Evolutionary conservation across 1,284 basidiomycete genomes (phyloP).

Genomic region (Pseudozyma hubeiensis): DNA sequence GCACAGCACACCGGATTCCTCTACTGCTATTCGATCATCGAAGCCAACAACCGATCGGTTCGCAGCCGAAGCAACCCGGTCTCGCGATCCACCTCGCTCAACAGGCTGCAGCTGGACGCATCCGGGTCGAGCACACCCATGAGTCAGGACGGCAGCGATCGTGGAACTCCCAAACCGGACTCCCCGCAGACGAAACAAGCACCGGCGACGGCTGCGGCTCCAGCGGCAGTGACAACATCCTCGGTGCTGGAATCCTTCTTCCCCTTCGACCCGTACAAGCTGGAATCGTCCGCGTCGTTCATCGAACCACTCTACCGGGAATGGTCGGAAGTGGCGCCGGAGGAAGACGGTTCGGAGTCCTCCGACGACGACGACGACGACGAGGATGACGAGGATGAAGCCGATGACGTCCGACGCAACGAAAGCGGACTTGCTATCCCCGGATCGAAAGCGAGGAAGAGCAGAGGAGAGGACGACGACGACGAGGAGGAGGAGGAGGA

Average conservation of each 20-base stretch:
- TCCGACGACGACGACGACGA: conserved; percentile 53
- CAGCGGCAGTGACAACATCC: conserved; percentile 33
- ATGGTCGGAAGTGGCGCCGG: conserved; percentile 72
- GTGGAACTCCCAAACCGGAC: conserved; percentile 29
- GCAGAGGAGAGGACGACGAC: conserved; percentile 5
- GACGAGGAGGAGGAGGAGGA: conserved; percentile 22
- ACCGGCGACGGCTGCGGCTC: background rate
- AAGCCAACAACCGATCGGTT: conserved; percentile 75
- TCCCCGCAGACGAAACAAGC: background rate
- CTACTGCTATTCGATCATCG: conserved; percentile 94
- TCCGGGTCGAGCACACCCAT: conserved; percentile 29
- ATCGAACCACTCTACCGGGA: conserved; percentile 73
- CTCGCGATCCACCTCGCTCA: conserved; percentile 37
- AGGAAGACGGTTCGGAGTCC: conserved; percentile 55
- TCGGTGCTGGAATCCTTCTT: conserved; percentile 88
- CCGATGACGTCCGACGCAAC: conserved; percentile 38
- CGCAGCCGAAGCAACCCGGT: conserved; percentile 30
- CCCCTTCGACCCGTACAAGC: conserved; percentile 96
- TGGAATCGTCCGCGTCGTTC: conserved; percentile 74
- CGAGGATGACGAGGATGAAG: conserved; percentile 33
- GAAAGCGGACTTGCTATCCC: conserved; percentile 33
- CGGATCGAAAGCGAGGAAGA: conserved; percentile 6
- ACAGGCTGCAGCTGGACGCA: conserved; percentile 24
- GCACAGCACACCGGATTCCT: conserved; percentile 90
- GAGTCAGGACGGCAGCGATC: conserved; percentile 40